A percentile compares a stretch with the other conserved stretches of the same genome.
Conservation (phyloP, 2,329 filamentous ascomycete species). For the Ampelomyces quisqualis region DNA sequence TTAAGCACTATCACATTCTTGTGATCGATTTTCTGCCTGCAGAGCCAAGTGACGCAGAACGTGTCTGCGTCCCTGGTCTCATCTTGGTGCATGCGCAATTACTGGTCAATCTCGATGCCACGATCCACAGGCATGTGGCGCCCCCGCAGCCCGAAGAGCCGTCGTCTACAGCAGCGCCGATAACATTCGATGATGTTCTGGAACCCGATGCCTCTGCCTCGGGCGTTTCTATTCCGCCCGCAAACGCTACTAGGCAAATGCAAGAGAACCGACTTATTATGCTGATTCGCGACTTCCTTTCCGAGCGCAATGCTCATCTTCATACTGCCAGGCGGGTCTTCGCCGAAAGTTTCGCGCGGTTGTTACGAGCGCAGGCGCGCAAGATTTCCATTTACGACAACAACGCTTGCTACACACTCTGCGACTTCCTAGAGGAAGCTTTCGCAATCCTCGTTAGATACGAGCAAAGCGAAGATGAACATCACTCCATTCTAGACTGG, state of each 20-base stretch:
- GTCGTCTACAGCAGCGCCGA: slow-evolving; percentile 47
- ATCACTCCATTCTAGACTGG: slow-evolving; percentile 66
- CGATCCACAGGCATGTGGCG: slow-evolving; percentile 70
- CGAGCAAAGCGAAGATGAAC: slow-evolving; percentile 48
- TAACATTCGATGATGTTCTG: slow-evolving; percentile 68
- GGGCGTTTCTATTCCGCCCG: slow-evolving; percentile 62
- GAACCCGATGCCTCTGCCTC: slow-evolving; percentile 66
- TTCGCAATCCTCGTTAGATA: slow-evolving; percentile 67
- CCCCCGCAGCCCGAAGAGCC: slow-evolving; percentile 39
- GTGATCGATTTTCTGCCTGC: slow-evolving; percentile 61
- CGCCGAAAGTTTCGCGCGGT: slow-evolving; percentile 69
- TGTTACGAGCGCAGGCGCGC: slow-evolving; percentile 73
- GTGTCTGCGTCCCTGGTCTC: slow-evolving; percentile 71
- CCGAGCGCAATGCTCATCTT: slow-evolving; percentile 58
- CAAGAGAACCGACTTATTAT: slow-evolving; percentile 85
- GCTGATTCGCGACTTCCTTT: slow-evolving; percentile 77
- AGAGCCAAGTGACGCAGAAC: slow-evolving; percentile 55
- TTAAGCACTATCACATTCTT: slow-evolving; percentile 82
- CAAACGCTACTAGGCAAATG: slow-evolving; percentile 76
- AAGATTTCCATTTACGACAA: slow-evolving; percentile 80
- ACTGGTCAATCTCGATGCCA: slow-evolving; percentile 75
- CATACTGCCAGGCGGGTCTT: slow-evolving; percentile 66
- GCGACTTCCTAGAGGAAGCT: slow-evolving; percentile 84
- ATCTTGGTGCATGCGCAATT: slow-evolving; percentile 81
- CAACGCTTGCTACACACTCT: slow-evolving; percentile 82